phyloP scores from a whole-genome alignment of 306 rosid species.

The Astragalus membranaceus region DNA sequence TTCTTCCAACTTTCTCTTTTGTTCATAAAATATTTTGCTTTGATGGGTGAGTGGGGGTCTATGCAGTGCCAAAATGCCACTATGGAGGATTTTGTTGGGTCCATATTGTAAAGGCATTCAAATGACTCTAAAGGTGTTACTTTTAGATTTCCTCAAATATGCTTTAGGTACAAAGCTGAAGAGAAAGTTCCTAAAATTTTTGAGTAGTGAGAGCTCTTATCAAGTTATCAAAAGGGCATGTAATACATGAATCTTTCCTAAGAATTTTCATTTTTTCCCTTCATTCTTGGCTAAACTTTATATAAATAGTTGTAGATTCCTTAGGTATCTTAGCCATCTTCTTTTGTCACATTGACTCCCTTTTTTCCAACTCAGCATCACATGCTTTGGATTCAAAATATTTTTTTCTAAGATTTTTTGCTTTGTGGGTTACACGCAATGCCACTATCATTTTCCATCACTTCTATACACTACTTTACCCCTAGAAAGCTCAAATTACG shows the following conservation, averaged over 20 bases:
- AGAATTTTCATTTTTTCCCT: not conserved
- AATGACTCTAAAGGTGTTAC: slow-evolving; percentile 29
- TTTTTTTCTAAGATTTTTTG: slow-evolving; percentile 20
- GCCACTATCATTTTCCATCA: slow-evolving; percentile 24
- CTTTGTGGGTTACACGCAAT: slow-evolving; percentile 45
- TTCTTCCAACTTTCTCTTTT: slow-evolving; percentile 6
- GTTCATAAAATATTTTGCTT: not conserved
- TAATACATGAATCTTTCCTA: slow-evolving; percentile 14
- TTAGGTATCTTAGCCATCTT: slow-evolving; percentile 10
- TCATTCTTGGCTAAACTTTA: slow-evolving; percentile 4
- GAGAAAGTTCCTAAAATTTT: slow-evolving; percentile 24
- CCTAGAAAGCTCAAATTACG: slow-evolving; percentile 19
- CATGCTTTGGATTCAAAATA: slow-evolving; percentile 33
- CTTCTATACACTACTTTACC: slow-evolving; percentile 18
- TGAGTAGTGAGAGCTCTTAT: slow-evolving; percentile 67
- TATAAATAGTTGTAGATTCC: slow-evolving; percentile 19
- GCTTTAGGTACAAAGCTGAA: not conserved
- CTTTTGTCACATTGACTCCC: slow-evolving; percentile 16
- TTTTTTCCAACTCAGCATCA: slow-evolving; percentile 38
- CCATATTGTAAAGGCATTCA: slow-evolving; percentile 28
- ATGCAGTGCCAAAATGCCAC: slow-evolving; percentile 17
- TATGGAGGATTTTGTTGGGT: slow-evolving; percentile 28
- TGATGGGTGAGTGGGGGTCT: slow-evolving; percentile 48
- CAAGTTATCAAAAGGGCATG: slow-evolving; percentile 36
- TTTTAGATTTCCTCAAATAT: slow-evolving; percentile 27